Percentiles rank a stretch among this genome's conserved stretches.
These are phyloP conservation scores for Cryptococcus maquisensis DNA, from an alignment of 1,284 basidiomycete species.

Conservation along the genomic window DNA sequence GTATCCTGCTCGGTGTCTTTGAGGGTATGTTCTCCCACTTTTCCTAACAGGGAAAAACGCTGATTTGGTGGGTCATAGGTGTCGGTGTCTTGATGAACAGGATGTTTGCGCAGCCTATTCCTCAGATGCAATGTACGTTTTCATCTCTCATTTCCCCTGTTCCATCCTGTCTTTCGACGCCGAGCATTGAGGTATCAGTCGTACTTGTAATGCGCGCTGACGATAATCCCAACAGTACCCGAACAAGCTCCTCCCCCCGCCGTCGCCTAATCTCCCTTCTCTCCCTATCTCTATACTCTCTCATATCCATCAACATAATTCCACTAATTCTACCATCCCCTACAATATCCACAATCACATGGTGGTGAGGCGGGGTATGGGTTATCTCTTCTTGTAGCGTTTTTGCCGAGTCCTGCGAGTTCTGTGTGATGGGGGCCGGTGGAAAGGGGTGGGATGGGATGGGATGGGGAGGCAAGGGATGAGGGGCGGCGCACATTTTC, in stretches of 20 bases:
- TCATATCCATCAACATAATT: too few species aligned
- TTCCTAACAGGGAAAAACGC: neutral
- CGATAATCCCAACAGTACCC: conserved; percentile 17
- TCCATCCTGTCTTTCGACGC: neutral
- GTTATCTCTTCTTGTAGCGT: too few species aligned
- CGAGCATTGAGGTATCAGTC: too few species aligned
- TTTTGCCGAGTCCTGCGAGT: too few species aligned
- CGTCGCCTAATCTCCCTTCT: conserved; percentile 15
- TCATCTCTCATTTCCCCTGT: neutral
- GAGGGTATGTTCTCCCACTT: conserved; percentile 58
- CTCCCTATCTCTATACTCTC: neutral
- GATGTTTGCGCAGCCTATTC: conserved; percentile 47
- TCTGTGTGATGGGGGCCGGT: too few species aligned
- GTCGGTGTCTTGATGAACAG: conserved; percentile 49
- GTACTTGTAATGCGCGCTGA: neutral
- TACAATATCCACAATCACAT: too few species aligned
- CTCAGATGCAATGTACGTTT: conserved; percentile 44
- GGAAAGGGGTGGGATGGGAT: too few species aligned
- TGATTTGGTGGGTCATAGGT: conserved; percentile 17
- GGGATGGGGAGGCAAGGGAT: too few species aligned
- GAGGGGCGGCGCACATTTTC: too few species aligned
- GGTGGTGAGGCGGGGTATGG: too few species aligned
- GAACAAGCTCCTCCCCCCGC: conserved; percentile 32
- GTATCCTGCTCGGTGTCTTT: conserved; percentile 93
- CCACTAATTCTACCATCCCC: too few species aligned